Percentiles rank a stretch among this genome's conserved stretches.
These are phyloP conservation scores for Funneliformis caledonium DNA, from an alignment of 371 early-diverging fungal genomes.

Conservation along the genomic window DNA sequence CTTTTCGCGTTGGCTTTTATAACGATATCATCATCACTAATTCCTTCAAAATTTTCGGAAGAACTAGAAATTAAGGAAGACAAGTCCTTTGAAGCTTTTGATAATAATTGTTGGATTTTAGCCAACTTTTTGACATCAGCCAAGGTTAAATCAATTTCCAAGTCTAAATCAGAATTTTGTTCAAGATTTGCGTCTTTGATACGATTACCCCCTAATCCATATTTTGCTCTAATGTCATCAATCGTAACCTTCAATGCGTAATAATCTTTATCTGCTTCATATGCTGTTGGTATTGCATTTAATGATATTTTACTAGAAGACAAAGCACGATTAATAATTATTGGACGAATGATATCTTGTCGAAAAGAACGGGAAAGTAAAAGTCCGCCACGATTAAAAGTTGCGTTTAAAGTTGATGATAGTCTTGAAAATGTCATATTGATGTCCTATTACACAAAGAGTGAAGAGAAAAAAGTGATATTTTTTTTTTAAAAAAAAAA, in stretches of 20 bases:
- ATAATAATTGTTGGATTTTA: conserved; percentile 26
- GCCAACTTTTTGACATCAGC: conserved; percentile 23
- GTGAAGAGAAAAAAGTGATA: too few species aligned
- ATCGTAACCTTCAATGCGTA: conserved; percentile 32
- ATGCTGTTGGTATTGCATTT: conserved; percentile 21
- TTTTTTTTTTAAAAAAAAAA: too few species aligned
- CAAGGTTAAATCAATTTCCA: conserved; percentile 27
- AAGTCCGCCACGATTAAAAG: background rate
- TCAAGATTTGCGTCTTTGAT: conserved; percentile 39
- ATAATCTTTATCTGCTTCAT: conserved; percentile 37
- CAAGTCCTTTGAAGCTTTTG: conserved; percentile 27
- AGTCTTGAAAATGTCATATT: background rate
- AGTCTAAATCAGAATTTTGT: conserved; percentile 34
- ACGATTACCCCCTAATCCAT: conserved; percentile 33
- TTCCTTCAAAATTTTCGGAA: background rate
- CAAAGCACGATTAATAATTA: background rate
- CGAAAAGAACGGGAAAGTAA: background rate
- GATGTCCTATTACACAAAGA: too few species aligned
- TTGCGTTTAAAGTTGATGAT: background rate
- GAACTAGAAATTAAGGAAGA: conserved; percentile 2
- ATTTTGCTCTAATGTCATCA: conserved; percentile 39
- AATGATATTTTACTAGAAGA: background rate
- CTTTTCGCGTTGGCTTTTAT: background rate
- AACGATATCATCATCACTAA: conserved; percentile 13
- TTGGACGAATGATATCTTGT: background rate